Base-by-base conservation (phyloP, 768 basidiomycete species). In the Hortiboletus flavorubellus region DNA sequence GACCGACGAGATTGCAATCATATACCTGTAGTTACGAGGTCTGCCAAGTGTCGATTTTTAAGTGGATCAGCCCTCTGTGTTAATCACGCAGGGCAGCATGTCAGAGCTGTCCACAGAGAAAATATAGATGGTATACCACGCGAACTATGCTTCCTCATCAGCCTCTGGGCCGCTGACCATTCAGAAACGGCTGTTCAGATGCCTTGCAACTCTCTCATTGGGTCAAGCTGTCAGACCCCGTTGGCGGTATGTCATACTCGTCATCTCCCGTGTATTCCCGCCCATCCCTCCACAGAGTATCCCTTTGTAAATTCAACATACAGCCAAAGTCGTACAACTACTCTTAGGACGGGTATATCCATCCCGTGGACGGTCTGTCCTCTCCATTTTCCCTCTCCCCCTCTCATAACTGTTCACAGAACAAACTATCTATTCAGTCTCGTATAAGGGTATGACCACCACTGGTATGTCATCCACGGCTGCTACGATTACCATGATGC, bases 141-240 rank as follows among this genome's bases (percentile, higher is more conserved):
- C 61, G 95, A 98, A 71, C 80, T 99, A 2, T 98, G 90, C 73
- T 86, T 90, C 1, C 83, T 99, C 55, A 98, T 99, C 60, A 96
- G 96, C n/a, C 86, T 92, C 56, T 89, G n/a, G n/a, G n/a, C 91
- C 46, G 89, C 89, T 11, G 82, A 54, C 51, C 76, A 4, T 95
- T 98, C 70, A 81, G 77, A 66, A 92, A 93, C 68, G 72, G 73
- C n/a, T 78, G 91, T 38, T 70, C 75, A 42, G 89, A 91, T 64
- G 72, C 75, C 18, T 70, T 95, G n/a, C 74, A 81, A 55, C 80
- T 98, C 56, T 71, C 73, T 16, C 97, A 97, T 71, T 99, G 96
- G 96, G 82, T 74, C 47, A 93, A 90, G 65, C 79, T 78, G 7
- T 72, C 78, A 7, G 81, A 86, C 60, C 73, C 80, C 16, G 69